Conservation (phyloP, 257 asterid species). For the Sherardia arvensis region DNA sequence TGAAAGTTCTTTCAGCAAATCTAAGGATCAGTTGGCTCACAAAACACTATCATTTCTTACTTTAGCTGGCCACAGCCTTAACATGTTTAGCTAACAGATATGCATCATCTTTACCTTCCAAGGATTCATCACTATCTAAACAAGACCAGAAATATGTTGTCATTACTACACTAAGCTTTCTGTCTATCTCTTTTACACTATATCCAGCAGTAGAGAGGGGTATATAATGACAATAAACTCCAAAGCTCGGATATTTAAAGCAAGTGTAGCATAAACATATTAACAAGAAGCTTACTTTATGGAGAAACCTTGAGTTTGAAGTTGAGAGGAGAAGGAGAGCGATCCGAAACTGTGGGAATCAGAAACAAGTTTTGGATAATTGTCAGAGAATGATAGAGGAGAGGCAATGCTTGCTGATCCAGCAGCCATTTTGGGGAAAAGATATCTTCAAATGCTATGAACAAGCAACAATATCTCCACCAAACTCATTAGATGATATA, state of each 20-base stretch:
- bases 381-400: slow-evolving; percentile 8
- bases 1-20: no score
- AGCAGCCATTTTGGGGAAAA: slow-evolving; percentile 27
- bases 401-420: slow-evolving; percentile 24
- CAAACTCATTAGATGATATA: background rate
- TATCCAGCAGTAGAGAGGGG: no score
- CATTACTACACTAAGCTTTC: no score
- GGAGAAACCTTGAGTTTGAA: slow-evolving; percentile 18
- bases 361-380: slow-evolving; percentile 6
- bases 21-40: no score
- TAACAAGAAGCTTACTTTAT: slow-evolving; percentile 31
- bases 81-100: no score
- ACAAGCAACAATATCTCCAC: background rate
- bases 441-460: background rate
- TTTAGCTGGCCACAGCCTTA: no score
- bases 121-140: no score
- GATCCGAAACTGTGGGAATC: slow-evolving; percentile 24
- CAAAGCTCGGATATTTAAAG: background rate
- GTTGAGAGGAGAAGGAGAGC: slow-evolving; percentile 45
- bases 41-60: no score
- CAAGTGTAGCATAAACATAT: background rate
- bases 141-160: no score
- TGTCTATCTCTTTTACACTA: no score
- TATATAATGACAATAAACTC: no score
- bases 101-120: no score